phyloP scores from a whole-genome alignment of 352 stramenopile species.

The Pythium monospermum region DNA sequence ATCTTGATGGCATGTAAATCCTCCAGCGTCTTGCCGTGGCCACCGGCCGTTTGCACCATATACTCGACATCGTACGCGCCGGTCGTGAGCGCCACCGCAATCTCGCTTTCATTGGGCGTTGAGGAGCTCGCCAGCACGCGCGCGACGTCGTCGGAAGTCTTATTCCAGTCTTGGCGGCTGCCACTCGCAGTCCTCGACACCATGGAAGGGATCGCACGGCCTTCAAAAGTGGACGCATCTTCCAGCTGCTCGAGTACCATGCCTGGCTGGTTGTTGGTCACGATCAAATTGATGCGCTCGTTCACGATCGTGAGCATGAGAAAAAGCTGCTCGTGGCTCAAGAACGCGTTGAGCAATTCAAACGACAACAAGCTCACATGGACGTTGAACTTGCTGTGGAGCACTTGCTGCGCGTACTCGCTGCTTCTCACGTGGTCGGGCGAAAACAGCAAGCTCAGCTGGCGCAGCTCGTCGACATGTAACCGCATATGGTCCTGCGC shows the following conservation, averaged over 20 bases:
- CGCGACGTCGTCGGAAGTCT: slow-evolving; percentile 56
- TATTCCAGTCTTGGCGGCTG: slow-evolving; percentile 34
- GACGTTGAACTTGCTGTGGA: slow-evolving; percentile 82
- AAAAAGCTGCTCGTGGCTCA: slow-evolving; percentile 76
- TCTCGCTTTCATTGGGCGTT: slow-evolving; percentile 68
- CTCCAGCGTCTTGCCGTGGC: slow-evolving; percentile 41
- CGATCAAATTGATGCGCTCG: slow-evolving; percentile 67
- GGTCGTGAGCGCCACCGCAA: slow-evolving; percentile 46
- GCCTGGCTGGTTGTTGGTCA: slow-evolving; percentile 65
- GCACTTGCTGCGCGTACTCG: slow-evolving; percentile 73
- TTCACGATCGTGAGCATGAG: slow-evolving; percentile 74
- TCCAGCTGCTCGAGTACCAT: slow-evolving; percentile 66
- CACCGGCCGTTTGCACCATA: slow-evolving; percentile 49
- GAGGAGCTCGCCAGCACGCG: slow-evolving; percentile 39
- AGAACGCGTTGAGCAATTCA: slow-evolving; percentile 74
- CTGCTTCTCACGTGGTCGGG: slow-evolving; percentile 57
- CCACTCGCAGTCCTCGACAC: no score
- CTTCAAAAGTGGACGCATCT: slow-evolving; percentile 23
- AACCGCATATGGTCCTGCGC: slow-evolving; percentile 58
- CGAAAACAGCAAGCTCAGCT: slow-evolving; percentile 57
- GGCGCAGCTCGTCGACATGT: slow-evolving; percentile 65
- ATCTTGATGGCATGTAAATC: slow-evolving; percentile 65
- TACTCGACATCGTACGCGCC: slow-evolving; percentile 71
- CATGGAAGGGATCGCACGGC: slow-evolving; percentile 36
- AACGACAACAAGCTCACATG: slow-evolving; percentile 81